Base-by-base conservation (phyloP, 176 grass and related monocot species). In the Aechmea fasciata region DNA sequence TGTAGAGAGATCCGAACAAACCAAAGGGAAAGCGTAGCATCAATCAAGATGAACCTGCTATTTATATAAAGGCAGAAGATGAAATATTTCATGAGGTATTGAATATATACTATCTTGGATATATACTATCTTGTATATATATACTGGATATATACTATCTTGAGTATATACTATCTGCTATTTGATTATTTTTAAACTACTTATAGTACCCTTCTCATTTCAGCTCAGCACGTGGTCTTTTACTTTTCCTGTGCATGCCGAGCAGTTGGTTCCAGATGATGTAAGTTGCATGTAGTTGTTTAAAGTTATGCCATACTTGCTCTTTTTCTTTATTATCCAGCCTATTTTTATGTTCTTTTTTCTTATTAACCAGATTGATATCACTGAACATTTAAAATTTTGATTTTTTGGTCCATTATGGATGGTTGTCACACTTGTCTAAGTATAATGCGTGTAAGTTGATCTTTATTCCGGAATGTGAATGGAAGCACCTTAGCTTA, bases 161-260 rank as follows among this genome's bases (percentile, higher is more conserved):
- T 14, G 14, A 13, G 20, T 3, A 13, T 64, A 61, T 47, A 41
- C 23, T 33, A 25, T 50, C 71, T 67, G 47, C 11, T 66, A 10
- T 9, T 49, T 67, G 22, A 29, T 71, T 73, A 11, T 66, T 68
- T 49, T 64, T 54, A 53, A 64, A 50, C 15, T 77, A 29, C 26
- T 78, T 57, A 91, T 65, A 66, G 51, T 13, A n/a, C 72, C 13
- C 77, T 71, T 81, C 64, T 73, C 75, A 65, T 64, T 76, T 65
- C 88, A 96, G 93, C 82, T 92, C 68, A 81, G 84, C 66, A 81
- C 69, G 65, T 87, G 90, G 83, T 92, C 93, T 15, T 90, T 97
- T 72, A 85, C 82, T 66, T 92, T 97, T 67, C 80, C 71, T 50
- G 64, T 87, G 69, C 75, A 68, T 13, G 72, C 86, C 19, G 81